These are phyloP conservation scores for Aspergillus haitiensis DNA, from an alignment of 495 filamentous ascomycete species.

Conservation along the genomic window DNA sequence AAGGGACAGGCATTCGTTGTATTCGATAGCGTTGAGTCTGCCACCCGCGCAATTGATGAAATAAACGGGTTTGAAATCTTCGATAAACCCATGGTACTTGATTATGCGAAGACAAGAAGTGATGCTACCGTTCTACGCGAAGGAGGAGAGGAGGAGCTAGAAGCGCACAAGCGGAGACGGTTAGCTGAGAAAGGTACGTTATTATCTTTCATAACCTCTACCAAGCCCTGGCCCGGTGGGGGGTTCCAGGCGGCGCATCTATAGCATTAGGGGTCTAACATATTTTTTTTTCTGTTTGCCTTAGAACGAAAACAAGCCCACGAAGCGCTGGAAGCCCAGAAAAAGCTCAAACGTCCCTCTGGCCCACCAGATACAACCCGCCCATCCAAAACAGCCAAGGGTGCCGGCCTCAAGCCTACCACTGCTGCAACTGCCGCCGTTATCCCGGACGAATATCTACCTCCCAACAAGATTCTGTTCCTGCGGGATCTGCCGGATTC, in stretches of 20 bases:
- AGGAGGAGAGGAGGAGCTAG: constrained; percentile 77
- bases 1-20: constrained; percentile 98
- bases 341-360: constrained; percentile 75
- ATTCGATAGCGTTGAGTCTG: constrained; percentile 76
- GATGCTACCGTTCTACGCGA: constrained; percentile 79
- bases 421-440: constrained; percentile 67
- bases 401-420: constrained; percentile 79
- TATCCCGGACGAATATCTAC: constrained; percentile 94
- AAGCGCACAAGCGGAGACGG: constrained; percentile 80
- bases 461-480: constrained; percentile 97
- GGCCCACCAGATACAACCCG: constrained; percentile 55
- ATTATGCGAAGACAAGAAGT: constrained; percentile 80
- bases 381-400: constrained; percentile 70
- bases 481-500: constrained; percentile 89
- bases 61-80: constrained; percentile 94
- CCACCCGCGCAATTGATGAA: constrained; percentile 78
- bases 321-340: constrained; percentile 78
- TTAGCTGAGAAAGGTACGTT: constrained; percentile 85
- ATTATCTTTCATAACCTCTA: constrained; percentile 1
- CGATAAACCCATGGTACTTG: constrained; percentile 86
- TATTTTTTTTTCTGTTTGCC: neutral
- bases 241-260: too few relatives aligned
- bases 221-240: too few relatives aligned
- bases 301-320: constrained; percentile 89
- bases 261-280: neutral